Percentiles rank a stretch among this genome's conserved stretches.
Conservation (phyloP, 2,329 filamentous ascomycete genomes). For the Fusarium mexicanum region DNA sequence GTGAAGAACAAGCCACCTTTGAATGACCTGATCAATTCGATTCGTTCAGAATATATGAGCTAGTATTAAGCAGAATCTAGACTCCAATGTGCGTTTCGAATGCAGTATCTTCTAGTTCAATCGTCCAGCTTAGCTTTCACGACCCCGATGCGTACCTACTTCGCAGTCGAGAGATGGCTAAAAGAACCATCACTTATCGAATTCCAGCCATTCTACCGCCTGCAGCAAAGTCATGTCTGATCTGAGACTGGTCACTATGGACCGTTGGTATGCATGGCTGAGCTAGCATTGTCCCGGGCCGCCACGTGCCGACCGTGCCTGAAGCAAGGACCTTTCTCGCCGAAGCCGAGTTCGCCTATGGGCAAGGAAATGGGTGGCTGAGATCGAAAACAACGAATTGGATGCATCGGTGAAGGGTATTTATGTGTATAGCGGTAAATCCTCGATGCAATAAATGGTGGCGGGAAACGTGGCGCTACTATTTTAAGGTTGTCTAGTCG, state of each 20-base stretch:
- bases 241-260: neutral
- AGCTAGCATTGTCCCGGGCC: neutral
- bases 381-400: neutral
- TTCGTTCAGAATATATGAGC: rapidly evolving
- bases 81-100: neutral
- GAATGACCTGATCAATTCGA: rapidly evolving
- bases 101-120: neutral
- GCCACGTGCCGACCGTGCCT: neutral
- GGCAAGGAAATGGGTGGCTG: neutral
- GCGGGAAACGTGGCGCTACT: neutral
- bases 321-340: neutral
- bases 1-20: neutral
- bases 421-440: neutral
- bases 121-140: neutral
- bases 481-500: neutral
- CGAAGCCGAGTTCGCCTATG: neutral
- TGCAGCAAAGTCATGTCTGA: neutral
- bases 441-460: neutral
- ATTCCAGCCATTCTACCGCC: neutral
- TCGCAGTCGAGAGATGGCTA: neutral
- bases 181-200: neutral
- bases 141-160: neutral
- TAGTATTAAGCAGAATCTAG: neutral
- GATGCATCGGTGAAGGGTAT: neutral
- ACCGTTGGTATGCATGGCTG: neutral